These are phyloP conservation scores for Tulasnella sp. DNA, from an alignment of 768 basidiomycete genomes.

Conservation along the genomic window DNA sequence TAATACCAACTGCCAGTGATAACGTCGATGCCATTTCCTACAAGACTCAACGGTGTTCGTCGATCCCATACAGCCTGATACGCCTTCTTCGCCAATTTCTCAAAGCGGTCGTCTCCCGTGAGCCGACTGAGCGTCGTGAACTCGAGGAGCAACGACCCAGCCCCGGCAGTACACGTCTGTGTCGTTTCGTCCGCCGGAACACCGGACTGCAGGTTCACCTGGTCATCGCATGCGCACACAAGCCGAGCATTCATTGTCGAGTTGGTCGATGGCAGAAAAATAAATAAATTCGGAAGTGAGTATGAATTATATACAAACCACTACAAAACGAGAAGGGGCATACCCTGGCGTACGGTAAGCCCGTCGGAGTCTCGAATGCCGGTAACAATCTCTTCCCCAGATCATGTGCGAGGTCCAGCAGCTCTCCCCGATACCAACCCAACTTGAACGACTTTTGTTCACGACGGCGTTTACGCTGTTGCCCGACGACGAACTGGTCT, in stretches of 20 bases:
- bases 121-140: slow-evolving; percentile 87
- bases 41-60: slow-evolving; percentile 66
- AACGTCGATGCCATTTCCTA: slow-evolving; percentile 81
- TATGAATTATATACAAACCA: not conserved
- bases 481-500: not conserved
- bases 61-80: slow-evolving; percentile 93
- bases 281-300: not conserved
- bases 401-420: slow-evolving; percentile 71
- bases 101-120: slow-evolving; percentile 81
- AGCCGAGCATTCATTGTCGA: not conserved
- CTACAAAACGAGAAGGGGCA: slow-evolving; percentile 22
- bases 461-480: slow-evolving; percentile 21
- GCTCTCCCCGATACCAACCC: slow-evolving; percentile 74
- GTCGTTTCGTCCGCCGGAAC: slow-evolving; percentile 58
- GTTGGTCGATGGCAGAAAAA: not conserved
- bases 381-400: slow-evolving; percentile 77
- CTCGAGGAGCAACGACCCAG: slow-evolving; percentile 85
- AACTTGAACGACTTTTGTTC: slow-evolving; percentile 50
- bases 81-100: slow-evolving; percentile 77
- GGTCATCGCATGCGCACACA: not conserved
- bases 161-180: slow-evolving; percentile 86
- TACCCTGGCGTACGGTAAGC: slow-evolving; percentile 84
- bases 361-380: slow-evolving; percentile 84
- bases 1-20: slow-evolving; percentile 69
- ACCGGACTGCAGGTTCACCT: slow-evolving; percentile 80